These are phyloP conservation scores for Phytophthora boehmeriae DNA, from an alignment of 352 stramenopile genomes.

Conservation along the genomic window DNA sequence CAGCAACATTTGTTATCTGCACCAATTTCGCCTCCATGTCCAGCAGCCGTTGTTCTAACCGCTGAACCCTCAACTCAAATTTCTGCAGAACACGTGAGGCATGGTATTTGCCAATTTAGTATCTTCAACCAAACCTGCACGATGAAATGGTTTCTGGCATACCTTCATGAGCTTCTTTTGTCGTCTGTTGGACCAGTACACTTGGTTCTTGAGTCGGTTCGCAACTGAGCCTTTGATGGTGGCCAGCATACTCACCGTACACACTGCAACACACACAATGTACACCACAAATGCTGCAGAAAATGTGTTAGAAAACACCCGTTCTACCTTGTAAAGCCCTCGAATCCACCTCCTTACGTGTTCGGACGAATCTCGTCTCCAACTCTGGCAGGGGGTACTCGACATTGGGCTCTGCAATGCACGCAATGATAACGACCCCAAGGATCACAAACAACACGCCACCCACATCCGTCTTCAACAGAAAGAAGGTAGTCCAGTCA, in stretches of 20 bases:
- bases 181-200: conserved; percentile 80
- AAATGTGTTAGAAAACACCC: conserved; percentile 4
- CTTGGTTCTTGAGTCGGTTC: conserved; percentile 85
- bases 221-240: conserved; percentile 90
- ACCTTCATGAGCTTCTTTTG: conserved; percentile 86
- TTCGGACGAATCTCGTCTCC: conserved; percentile 80
- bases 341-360: conserved; percentile 37
- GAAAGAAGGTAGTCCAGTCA: conserved; percentile 3
- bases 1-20: conserved; percentile 34
- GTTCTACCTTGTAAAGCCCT: not conserved
- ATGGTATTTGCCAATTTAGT: not conserved
- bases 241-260: conserved; percentile 81
- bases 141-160: not conserved
- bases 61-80: conserved; percentile 69
- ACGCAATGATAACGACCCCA: conserved; percentile 87
- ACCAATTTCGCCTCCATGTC: conserved; percentile 69
- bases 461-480: conserved; percentile 69
- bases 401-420: conserved; percentile 84
- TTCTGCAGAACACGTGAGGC: conserved; percentile 32
- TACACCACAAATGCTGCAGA: conserved; percentile 75
- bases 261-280: conserved; percentile 75
- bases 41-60: conserved; percentile 68
- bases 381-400: conserved; percentile 88
- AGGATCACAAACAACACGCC: conserved; percentile 88
- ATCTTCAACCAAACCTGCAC: not conserved